A percentile compares a stretch with the other conserved stretches of the same genome.
phyloP scores from a whole-genome alignment of 768 basidiomycete species.

The Kwoniella sp. region DNA sequence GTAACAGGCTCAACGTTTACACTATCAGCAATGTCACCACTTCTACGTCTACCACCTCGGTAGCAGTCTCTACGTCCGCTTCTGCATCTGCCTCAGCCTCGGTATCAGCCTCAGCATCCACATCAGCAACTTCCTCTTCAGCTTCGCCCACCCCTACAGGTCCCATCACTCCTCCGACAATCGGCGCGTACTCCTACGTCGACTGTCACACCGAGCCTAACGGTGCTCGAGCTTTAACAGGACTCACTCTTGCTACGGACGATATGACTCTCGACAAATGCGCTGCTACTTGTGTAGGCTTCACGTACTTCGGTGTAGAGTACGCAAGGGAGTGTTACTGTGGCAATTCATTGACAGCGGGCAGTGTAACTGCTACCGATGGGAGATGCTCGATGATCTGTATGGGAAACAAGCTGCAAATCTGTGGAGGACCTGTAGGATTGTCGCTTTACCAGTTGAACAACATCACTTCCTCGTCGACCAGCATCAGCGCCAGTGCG shows the following conservation, averaged over 20 bases:
- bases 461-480: slow-evolving; percentile 8
- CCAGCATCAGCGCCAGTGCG: not conserved
- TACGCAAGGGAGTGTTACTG: slow-evolving; percentile 61
- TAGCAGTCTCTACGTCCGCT: not conserved
- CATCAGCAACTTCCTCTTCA: slow-evolving; percentile 4
- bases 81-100: slow-evolving; percentile 9
- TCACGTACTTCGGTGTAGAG: slow-evolving; percentile 71
- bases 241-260: slow-evolving; percentile 54
- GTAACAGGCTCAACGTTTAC: slow-evolving; percentile 28
- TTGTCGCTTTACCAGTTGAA: slow-evolving; percentile 35
- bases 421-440: slow-evolving; percentile 41
- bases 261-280: slow-evolving; percentile 67
- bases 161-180: slow-evolving; percentile 27
- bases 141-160: slow-evolving; percentile 25
- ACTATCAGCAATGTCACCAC: slow-evolving; percentile 22
- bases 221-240: slow-evolving; percentile 32
- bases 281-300: slow-evolving; percentile 65
- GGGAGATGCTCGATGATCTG: slow-evolving; percentile 72
- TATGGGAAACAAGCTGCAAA: slow-evolving; percentile 58
- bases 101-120: slow-evolving; percentile 16
- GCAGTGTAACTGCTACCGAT: slow-evolving; percentile 59
- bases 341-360: slow-evolving; percentile 68
- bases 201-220: slow-evolving; percentile 47
- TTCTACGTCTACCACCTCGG: slow-evolving; percentile 14
- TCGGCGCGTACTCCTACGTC: slow-evolving; percentile 34